These are phyloP conservation scores for Aegilops tauschii DNA, from an alignment of 176 grass and related monocot species.

Conservation along the genomic window DNA sequence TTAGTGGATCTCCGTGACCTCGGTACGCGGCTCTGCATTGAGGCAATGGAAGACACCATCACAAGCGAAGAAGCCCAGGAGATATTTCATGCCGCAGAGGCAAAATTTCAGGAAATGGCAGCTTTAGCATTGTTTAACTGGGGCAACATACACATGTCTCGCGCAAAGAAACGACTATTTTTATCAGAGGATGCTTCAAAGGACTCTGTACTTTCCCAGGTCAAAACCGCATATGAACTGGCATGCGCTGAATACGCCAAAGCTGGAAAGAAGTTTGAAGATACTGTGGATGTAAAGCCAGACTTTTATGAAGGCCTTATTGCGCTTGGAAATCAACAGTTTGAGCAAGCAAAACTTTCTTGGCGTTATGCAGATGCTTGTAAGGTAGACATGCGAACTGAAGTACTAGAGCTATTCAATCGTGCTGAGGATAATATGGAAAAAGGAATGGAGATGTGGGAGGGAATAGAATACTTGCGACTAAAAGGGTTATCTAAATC, in stretches of 20 bases:
- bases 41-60: slow-evolving; percentile 88
- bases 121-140: slow-evolving; percentile 82
- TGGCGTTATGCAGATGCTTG: slow-evolving; percentile 73
- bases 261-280: slow-evolving; percentile 71
- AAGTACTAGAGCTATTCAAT: slow-evolving; percentile 77
- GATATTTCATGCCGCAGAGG: slow-evolving; percentile 68
- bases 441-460: slow-evolving; percentile 81
- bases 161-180: slow-evolving; percentile 63
- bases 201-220: slow-evolving; percentile 42
- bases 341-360: slow-evolving; percentile 90
- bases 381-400: slow-evolving; percentile 55
- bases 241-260: slow-evolving; percentile 65
- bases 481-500: slow-evolving; percentile 60
- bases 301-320: slow-evolving; percentile 83
- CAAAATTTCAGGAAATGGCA: slow-evolving; percentile 87
- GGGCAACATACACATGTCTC: slow-evolving; percentile 86
- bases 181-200: slow-evolving; percentile 56
- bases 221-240: slow-evolving; percentile 74
- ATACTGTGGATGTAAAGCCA: slow-evolving; percentile 68
- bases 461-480: slow-evolving; percentile 62
- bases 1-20: slow-evolving; percentile 72
- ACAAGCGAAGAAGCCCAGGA: slow-evolving; percentile 86
- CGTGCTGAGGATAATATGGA: slow-evolving; percentile 83
- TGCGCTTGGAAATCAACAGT: slow-evolving; percentile 73
- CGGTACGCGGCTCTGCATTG: slow-evolving; percentile 65